These are phyloP conservation scores for Elongisporangium prolatum DNA, from an alignment of 352 stramenopile genomes.

Conservation along the genomic window DNA sequence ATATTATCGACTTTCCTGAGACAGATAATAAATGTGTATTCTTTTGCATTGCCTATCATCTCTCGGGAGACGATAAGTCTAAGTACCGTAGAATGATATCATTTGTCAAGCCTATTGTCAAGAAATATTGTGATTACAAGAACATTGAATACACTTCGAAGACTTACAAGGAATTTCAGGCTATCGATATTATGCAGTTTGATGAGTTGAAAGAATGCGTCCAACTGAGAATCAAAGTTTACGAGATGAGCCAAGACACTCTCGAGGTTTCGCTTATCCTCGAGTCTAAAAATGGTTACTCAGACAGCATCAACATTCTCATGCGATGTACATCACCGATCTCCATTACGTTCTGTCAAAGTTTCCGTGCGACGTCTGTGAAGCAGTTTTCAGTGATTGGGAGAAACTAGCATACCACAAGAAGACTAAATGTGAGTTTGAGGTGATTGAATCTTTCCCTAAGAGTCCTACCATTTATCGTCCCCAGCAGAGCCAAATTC, in stretches of 20 bases:
- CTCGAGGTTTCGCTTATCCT: constrained; percentile 3
- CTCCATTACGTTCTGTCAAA: constrained; percentile 7
- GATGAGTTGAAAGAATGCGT: constrained; percentile 16
- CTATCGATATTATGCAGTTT: constrained; percentile 16
- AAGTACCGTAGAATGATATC: neutral
- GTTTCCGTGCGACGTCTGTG: constrained; percentile 10
- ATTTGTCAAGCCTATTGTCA: constrained; percentile 8
- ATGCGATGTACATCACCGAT: constrained; percentile 23
- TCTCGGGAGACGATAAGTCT: neutral
- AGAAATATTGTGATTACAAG: constrained; percentile 10
- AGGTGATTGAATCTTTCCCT: constrained; percentile 1
- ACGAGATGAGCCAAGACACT: constrained; percentile 13
- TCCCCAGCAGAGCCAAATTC: constrained; percentile 8
- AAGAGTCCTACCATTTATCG: constrained; percentile 12
- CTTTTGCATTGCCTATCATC: constrained; percentile 9
- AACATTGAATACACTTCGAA: constrained; percentile 2
- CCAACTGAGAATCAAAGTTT: constrained; percentile 11
- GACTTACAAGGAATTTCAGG: constrained; percentile 9
- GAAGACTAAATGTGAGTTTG: constrained; percentile 17
- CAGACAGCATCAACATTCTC: constrained; percentile 17
- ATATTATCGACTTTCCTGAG: constrained; percentile 19
- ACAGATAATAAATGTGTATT: constrained; percentile 11
- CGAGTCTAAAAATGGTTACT: constrained; percentile 3
- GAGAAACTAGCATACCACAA: constrained; percentile 13
- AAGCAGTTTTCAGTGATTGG: constrained; percentile 11